Base-by-base conservation (phyloP, 768 basidiomycete species). In the Ramaria sp. region DNA sequence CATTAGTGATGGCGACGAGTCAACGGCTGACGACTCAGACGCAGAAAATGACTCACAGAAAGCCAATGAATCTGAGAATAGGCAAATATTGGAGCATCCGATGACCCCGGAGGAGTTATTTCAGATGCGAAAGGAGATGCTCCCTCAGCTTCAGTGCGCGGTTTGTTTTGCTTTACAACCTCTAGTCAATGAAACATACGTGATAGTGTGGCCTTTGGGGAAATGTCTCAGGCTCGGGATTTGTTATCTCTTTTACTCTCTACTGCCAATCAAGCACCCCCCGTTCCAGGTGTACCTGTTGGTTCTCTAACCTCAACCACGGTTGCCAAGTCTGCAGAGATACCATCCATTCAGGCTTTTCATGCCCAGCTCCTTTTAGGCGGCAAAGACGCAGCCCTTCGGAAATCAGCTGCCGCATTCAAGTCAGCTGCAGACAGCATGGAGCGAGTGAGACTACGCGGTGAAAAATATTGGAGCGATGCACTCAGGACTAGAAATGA, bases 381-480 rank as follows among this genome's bases (percentile, higher is more conserved):
- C 0, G 82, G 84, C 33, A 92, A 92, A 69, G 90, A 92, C 58
- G 82, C 84, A 65, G 81, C 88, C 0, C 69, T 92, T 34, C 72
- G 90, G 61, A 83, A 85, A 59, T 88, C 90, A 22, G 78, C 86
- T 0, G 73, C 75, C 54, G 70, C 90, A 1, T 86, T 91, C 61
- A 87, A 82, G 63, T 67, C 73, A 33, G 87, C 87, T 3, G 83
- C 86, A 2, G 75, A 79, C 54, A 78, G 79, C 53, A 80, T 90
- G 71, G 86, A 89, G 63, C 72, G 79, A 50, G 74, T 79, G 20
- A 73, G 83, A 41, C 62, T 78, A 9, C 73, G 77, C 50, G 79
- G 82, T 42, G 87, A 90, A 65, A 80, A 74, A 59, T 91, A 91
- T 62, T 92, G 90, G 90, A 74, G 82, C 7, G 81, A 91, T 65